Evolutionary conservation across 768 basidiomycete species (phyloP), one percentile per base, ranked within the genome.

Genomic region (Xerocomus potaroensis): DNA sequence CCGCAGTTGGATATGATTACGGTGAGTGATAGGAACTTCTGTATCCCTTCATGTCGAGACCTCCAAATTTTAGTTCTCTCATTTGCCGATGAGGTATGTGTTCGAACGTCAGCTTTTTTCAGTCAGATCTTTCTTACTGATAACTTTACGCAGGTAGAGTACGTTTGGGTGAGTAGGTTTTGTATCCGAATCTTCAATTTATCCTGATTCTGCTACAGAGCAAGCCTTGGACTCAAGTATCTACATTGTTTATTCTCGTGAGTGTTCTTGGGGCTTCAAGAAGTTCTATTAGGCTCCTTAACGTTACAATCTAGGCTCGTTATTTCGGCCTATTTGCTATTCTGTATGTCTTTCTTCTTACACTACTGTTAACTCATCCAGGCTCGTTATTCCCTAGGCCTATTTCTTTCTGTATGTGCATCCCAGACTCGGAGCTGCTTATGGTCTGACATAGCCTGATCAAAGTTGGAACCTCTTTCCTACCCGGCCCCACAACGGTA

Each of bases 401-500:
- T 1, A 18, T 18, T 10, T 11, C 43, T 5, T 4, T 55, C 9
- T 4, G 54, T 50, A 33, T 10, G 53, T 43, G 12, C 10, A 1
- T 29, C 5, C 6, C 1, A 14, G 10, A 14, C 14, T 5, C 12
- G 11, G 16, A 14, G 14, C 16, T 23, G 12, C 5, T 2, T 12
- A 37, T 24, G 5, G 16, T 8, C 43, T 56, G 18, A 56, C 30
- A 4, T 16, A 10, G 5, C 30, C 22, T 11, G 37, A 31, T n/a
- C 8, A 24, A 12, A 56, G 55, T 45, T 26, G 43, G 50, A 19
- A 48, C 43, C 23, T 48, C 50, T 14, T 45, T 56, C 16, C 21
- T 56, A 5, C 43, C 55, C 19, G 50, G 43, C 5, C 50, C 55
- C 18, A 16, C 8, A 32, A 37, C 47, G 19, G 55, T 56, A 29